phyloP scores from a whole-genome alignment of 164 flowering plant genomes.

The Litsea cubeba region DNA sequence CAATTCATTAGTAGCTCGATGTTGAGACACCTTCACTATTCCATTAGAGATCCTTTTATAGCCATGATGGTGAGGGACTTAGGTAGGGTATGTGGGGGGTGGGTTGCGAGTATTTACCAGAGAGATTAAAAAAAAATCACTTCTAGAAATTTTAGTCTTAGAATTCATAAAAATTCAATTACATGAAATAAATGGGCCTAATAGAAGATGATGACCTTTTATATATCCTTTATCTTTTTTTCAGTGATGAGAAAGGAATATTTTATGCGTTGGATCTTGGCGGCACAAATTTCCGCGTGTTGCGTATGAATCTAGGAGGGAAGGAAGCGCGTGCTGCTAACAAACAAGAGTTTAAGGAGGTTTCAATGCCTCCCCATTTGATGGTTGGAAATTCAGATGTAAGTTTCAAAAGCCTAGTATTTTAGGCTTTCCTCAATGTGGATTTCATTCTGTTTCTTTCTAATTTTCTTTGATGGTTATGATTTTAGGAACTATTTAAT shows the following conservation, averaged over 20 bases:
- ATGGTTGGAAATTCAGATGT: slow-evolving; percentile 78
- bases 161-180: too few species aligned
- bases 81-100: too few species aligned
- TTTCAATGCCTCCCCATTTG: slow-evolving; percentile 85
- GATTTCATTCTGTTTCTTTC: background rate
- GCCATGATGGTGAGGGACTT: too few species aligned
- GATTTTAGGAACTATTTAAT: slow-evolving; percentile 74
- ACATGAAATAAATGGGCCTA: too few species aligned
- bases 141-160: too few species aligned
- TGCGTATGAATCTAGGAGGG: slow-evolving; percentile 84
- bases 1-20: too few species aligned
- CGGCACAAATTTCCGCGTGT: slow-evolving; percentile 93
- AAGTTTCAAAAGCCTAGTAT: slow-evolving; percentile 21
- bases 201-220: background rate
- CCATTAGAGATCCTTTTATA: too few species aligned
- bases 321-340: slow-evolving; percentile 41
- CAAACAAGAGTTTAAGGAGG: slow-evolving; percentile 76
- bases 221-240: background rate
- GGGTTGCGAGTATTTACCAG: too few species aligned
- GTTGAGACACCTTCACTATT: too few species aligned
- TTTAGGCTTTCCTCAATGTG: background rate
- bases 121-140: too few species aligned
- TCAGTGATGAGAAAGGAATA: slow-evolving; percentile 74
- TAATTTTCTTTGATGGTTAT: slow-evolving; percentile 5
- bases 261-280: slow-evolving; percentile 96